These are phyloP conservation scores for Populus deltoides DNA, from an alignment of 345 rosid species.

Conservation along the genomic window DNA sequence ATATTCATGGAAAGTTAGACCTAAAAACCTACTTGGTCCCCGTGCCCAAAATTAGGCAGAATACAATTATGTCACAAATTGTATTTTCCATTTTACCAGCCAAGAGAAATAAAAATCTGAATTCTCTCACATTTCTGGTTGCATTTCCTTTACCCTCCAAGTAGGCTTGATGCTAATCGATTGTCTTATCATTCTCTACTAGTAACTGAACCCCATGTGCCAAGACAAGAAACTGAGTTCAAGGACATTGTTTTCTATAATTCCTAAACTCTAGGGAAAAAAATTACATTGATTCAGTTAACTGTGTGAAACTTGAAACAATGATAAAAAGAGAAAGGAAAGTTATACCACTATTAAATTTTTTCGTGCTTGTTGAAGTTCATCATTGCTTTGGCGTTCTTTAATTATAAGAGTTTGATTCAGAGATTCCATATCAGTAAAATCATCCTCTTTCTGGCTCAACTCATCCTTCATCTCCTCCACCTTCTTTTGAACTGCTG, in stretches of 20 bases:
- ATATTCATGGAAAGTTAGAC: not conserved
- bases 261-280: not conserved
- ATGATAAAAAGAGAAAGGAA: slow-evolving; percentile 1
- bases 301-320: not conserved
- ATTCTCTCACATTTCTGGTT: not conserved
- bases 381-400: slow-evolving; percentile 62
- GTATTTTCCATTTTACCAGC: not conserved
- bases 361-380: slow-evolving; percentile 49
- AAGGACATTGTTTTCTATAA: not conserved
- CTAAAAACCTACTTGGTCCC: not conserved
- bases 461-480: slow-evolving; percentile 63
- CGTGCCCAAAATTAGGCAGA: not conserved
- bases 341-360: slow-evolving; percentile 35
- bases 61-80: not conserved
- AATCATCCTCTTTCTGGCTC: slow-evolving; percentile 47
- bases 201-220: not conserved
- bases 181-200: not conserved
- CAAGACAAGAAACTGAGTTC: not conserved
- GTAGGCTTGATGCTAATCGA: no score
- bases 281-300: not conserved
- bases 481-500: slow-evolving; percentile 57
- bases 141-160: no score
- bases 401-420: slow-evolving; percentile 37
- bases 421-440: slow-evolving; percentile 31
- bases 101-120: not conserved